Evolutionary conservation across 352 stramenopile species (phyloP).

Genomic region (Globisporangium polare): DNA sequence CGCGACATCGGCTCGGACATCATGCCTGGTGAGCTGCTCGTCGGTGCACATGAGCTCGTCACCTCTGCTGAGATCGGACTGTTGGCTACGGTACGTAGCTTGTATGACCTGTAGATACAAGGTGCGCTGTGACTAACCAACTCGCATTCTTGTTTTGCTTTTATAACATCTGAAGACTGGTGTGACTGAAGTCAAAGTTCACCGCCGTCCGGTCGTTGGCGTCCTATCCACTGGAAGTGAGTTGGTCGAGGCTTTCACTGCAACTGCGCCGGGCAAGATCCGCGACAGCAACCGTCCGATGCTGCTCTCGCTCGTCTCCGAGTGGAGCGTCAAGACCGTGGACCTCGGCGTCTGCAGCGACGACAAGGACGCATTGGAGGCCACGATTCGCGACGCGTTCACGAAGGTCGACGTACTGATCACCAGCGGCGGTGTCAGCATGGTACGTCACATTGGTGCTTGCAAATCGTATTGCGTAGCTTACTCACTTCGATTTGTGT

Average conservation of each 20-base stretch:
- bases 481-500: too few relatives aligned
- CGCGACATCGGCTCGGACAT: constrained; percentile 93
- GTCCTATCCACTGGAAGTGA: constrained; percentile 96
- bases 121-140: background rate
- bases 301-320: constrained; percentile 65
- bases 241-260: constrained; percentile 67
- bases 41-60: constrained; percentile 70
- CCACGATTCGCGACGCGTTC: constrained; percentile 40
- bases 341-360: constrained; percentile 80
- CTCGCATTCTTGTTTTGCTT: too few relatives aligned
- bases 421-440: constrained; percentile 94
- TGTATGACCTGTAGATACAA: background rate
- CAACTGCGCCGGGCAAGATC: constrained; percentile 74
- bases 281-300: constrained; percentile 95
- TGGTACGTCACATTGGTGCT: constrained; percentile 31
- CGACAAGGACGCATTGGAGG: constrained; percentile 47
- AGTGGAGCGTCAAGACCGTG: constrained; percentile 42
- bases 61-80: constrained; percentile 90
- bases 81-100: constrained; percentile 77
- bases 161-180: constrained; percentile 40
- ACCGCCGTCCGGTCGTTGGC: constrained; percentile 75
- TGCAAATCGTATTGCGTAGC: too few relatives aligned
- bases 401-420: constrained; percentile 89
- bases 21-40: constrained; percentile 58
- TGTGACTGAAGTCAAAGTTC: constrained; percentile 62